phyloP scores from a whole-genome alignment of 208 protist genomes.

The Leishmania tropica region DNA sequence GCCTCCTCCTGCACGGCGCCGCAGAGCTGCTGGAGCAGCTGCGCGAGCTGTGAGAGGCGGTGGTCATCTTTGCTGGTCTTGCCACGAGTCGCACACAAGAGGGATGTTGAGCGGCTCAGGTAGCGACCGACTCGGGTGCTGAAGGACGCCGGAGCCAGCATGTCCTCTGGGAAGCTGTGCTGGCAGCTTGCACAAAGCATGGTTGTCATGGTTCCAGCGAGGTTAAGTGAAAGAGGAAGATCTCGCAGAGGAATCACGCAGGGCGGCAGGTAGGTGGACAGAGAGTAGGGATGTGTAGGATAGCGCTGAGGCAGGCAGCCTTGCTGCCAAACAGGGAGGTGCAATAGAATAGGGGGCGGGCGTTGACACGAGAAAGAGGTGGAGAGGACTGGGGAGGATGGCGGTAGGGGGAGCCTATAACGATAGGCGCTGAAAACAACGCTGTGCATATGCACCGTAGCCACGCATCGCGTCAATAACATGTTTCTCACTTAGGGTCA shows the following conservation, averaged over 20 bases:
- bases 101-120: slow-evolving; percentile 45
- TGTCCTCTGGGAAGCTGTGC: slow-evolving; percentile 64
- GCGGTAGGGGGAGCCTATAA: not conserved
- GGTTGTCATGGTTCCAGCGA: slow-evolving; percentile 33
- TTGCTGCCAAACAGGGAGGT: no score
- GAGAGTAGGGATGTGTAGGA: not conserved
- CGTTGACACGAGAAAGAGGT: not conserved
- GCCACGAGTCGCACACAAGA: slow-evolving; percentile 45
- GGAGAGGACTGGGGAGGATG: not conserved
- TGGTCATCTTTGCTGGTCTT: slow-evolving; percentile 54
- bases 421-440: not conserved
- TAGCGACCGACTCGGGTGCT: slow-evolving; percentile 67
- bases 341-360: not conserved
- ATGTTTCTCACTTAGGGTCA: not conserved
- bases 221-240: not conserved
- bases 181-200: slow-evolving; percentile 82
- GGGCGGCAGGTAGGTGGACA: not conserved
- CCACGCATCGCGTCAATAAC: not conserved
- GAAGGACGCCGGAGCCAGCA: slow-evolving; percentile 64
- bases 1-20: slow-evolving; percentile 76
- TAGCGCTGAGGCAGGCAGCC: not conserved
- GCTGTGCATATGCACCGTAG: not conserved
- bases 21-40: slow-evolving; percentile 66
- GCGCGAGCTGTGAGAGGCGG: slow-evolving; percentile 39
- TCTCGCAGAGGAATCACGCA: not conserved